A percentile compares a stretch with the other conserved stretches of the same genome.
Evolutionary conservation across 345 rosid genomes (phyloP).

Genomic region (Eucalyptus marginata): DNA sequence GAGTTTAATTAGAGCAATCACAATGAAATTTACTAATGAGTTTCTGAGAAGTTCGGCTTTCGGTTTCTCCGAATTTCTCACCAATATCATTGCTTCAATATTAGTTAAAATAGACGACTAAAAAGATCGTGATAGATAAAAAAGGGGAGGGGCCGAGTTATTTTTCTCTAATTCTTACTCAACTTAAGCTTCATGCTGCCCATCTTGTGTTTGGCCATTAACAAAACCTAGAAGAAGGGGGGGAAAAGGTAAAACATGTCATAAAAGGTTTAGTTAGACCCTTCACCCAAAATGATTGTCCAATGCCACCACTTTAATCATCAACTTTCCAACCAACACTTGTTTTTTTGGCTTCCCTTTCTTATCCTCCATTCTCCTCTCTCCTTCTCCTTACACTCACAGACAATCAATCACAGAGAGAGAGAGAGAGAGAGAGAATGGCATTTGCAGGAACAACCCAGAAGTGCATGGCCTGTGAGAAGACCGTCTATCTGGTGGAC

Average conservation of each 20-base stretch:
- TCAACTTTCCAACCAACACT: conserved; percentile 1
- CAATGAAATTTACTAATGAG: background rate
- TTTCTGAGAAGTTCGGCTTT: background rate
- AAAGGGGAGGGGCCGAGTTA: background rate
- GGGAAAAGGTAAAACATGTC: background rate
- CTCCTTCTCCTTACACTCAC: conserved; percentile 1
- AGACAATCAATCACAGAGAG: background rate
- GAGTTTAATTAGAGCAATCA: background rate
- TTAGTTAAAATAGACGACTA: background rate
- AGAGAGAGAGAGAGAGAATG: conserved; percentile 21
- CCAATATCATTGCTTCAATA: background rate
- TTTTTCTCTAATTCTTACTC: background rate
- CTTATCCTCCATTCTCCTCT: background rate
- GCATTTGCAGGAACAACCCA: conserved; percentile 99
- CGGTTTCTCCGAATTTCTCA: background rate
- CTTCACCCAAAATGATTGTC: conserved; percentile 12
- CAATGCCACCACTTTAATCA: conserved; percentile 23
- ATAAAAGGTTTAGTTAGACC: background rate
- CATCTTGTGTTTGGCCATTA: background rate
- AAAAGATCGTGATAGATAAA: background rate
- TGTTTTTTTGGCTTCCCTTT: background rate
- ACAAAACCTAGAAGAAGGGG: background rate
- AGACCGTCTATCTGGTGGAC: conserved; percentile 93
- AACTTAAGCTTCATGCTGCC: background rate
- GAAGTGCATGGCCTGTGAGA: conserved; percentile 98